Evolutionary conservation across 164 flowering plant genomes (phyloP).

Genomic region (Vitis vinifera): ASM3070453v1 NC_081817.1:2729501-2730000

Average conservation of each 20-base stretch:
- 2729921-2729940: constrained; percentile 40
- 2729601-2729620: neutral
- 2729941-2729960: constrained; percentile 43
- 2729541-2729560: too few species aligned
- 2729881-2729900: constrained; percentile 41
- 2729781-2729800: constrained; percentile 35
- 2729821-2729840: constrained; percentile 14
- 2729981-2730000: constrained; percentile 46
- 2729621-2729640: neutral
- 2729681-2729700: constrained; percentile 49
- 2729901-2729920: constrained; percentile 43
- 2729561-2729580: too few species aligned
- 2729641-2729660: constrained; percentile 19
- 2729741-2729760: constrained; percentile 43
- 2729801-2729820: constrained; percentile 25
- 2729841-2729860: constrained; percentile 38
- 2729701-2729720: constrained; percentile 50
- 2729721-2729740: constrained; percentile 50
- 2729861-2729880: constrained; percentile 39
- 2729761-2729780: constrained; percentile 44
- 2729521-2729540: too few species aligned
- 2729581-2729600: too few species aligned
- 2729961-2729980: constrained; percentile 40
- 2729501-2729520: too few species aligned
- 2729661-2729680: constrained; percentile 29